A percentile compares a stretch with the other conserved stretches of the same genome.
phyloP scores from a whole-genome alignment of 2,329 filamentous ascomycete species.

The Penicillium sp. region DNA sequence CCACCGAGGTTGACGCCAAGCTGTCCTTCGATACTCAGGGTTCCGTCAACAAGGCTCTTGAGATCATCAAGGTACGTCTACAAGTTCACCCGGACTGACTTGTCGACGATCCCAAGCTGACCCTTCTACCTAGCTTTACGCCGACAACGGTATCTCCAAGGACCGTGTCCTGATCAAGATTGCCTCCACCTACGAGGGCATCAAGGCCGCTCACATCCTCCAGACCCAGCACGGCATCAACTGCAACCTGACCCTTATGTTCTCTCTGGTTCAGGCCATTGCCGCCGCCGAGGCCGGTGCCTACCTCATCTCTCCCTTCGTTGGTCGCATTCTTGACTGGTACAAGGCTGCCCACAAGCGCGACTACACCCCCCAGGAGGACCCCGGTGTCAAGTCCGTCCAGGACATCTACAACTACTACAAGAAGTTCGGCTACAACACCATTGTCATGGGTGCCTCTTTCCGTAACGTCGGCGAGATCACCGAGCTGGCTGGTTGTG shows the following conservation, averaged over 20 bases:
- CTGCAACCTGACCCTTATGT: slow-evolving; percentile 98
- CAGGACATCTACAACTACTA: slow-evolving; percentile 99
- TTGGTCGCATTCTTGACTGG: slow-evolving; percentile 99
- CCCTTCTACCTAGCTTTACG: slow-evolving; percentile 71
- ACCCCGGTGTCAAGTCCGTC: slow-evolving; percentile 94
- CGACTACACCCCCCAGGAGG: slow-evolving; percentile 83
- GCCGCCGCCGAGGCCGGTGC: slow-evolving; percentile 91
- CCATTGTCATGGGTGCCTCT: slow-evolving; percentile 98
- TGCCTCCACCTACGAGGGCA: slow-evolving; percentile 98
- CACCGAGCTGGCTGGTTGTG: slow-evolving; percentile 95
- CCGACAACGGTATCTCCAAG: slow-evolving; percentile 85
- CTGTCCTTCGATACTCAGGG: slow-evolving; percentile 94
- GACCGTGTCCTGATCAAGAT: slow-evolving; percentile 98
- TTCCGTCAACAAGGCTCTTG: slow-evolving; percentile 91
- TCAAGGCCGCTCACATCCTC: slow-evolving; percentile 96
- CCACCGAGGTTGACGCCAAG: slow-evolving; percentile 93
- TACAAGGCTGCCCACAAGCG: slow-evolving; percentile 96
- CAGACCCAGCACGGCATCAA: slow-evolving; percentile 96
- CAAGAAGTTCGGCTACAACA: slow-evolving; percentile 99
- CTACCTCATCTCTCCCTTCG: slow-evolving; percentile 98
- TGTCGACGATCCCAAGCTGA: slow-evolving; percentile 5
- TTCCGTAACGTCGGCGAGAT: slow-evolving; percentile 97
- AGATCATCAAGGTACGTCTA: slow-evolving; percentile 78
- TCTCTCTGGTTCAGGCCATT: slow-evolving; percentile 92
- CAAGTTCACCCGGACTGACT: neutral